Evolutionary conservation across 1,139 yeast genomes (phyloP).

Genomic region (Protomyces gravidus): DNA sequence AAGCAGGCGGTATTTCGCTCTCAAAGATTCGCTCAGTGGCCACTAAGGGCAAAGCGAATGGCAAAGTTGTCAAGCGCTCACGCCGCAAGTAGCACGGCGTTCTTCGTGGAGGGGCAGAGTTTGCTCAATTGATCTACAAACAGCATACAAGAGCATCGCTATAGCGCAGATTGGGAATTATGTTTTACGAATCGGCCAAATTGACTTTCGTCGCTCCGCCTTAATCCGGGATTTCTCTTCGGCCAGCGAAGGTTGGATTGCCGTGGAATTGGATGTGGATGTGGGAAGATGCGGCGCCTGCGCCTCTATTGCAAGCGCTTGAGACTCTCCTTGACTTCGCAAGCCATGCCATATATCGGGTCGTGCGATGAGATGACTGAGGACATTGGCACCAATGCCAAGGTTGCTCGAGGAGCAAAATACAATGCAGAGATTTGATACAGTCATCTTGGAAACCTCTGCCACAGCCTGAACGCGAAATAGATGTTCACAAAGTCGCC

Average conservation of each 20-base stretch:
- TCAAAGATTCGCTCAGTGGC: constrained; percentile 1
- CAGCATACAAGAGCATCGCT: not conserved
- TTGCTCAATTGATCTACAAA: not conserved
- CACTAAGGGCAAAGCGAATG: constrained; percentile 8
- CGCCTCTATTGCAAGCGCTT: not conserved
- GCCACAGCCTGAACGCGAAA: constrained; percentile 34
- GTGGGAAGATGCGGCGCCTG: not conserved
- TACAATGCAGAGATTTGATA: constrained; percentile 37
- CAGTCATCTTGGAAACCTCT: constrained; percentile 36
- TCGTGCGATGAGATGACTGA: constrained; percentile 1
- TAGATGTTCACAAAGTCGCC: constrained; percentile 37
- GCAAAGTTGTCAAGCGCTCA: constrained; percentile 26
- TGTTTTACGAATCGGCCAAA: not conserved
- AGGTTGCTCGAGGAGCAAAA: constrained; percentile 36
- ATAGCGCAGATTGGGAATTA: not conserved
- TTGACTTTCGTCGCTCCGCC: not conserved
- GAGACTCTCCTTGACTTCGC: not conserved
- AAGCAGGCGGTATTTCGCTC: constrained; percentile 1
- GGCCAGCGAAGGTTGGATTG: not conserved
- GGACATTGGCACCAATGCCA: constrained; percentile 20
- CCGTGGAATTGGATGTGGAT: no score
- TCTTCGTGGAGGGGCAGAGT: no score
- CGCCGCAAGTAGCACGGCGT: constrained; percentile 11
- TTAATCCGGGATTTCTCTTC: not conserved
- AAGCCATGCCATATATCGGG: constrained; percentile 11